Base-by-base conservation (phyloP, 805 yeast genomes). In the Candida methanosorbosa region DNA sequence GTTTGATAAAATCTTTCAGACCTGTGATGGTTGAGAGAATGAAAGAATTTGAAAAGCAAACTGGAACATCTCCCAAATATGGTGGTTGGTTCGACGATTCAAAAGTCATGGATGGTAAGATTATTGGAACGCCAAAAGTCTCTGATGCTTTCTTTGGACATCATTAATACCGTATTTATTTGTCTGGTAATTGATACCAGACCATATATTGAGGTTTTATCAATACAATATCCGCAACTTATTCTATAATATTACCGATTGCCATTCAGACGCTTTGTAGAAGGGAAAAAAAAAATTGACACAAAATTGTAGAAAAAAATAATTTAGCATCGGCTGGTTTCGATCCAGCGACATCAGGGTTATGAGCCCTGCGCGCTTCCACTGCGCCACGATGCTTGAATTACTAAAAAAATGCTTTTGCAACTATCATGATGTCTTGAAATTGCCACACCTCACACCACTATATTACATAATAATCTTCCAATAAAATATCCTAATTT, bases 321-420 rank as follows among this genome's bases (percentile, higher is more conserved):
- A 57, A 49, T 48, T 26, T 81, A 81, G 92, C 92, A 85, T 81
- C 81, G 85, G 85, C 73, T 66, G 84, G 92, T 82, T 81, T 82
- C 92, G 92, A 82, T 82, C 94, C 87, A 67, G 75, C 87, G 94
- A 81, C 90, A 79, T 82, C 90, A 81, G 92, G 90, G 94, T 82
- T 82, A 82, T 82, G 94, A 82, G 94, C 94, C 92, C 92, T 80
- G 90, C 90, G 90, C 92, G 92, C 90, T 82, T 81, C 94, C 92
- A 79, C 92, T 82, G 90, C 92, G 90, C 90, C 90, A 82, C 87
- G 81, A 81, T 87, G 92, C 92, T 81, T n/a, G n/a, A n/a, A n/a
- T n/a, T n/a, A n/a, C n/a, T n/a, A n/a, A n/a, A n/a, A n/a, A n/a
- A n/a, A n/a, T n/a, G n/a, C n/a, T n/a, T n/a, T n/a, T n/a, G n/a